Evolutionary conservation across 108 stramenopile species (phyloP).

Genomic region (Poteriospumella lacustris): DNA sequence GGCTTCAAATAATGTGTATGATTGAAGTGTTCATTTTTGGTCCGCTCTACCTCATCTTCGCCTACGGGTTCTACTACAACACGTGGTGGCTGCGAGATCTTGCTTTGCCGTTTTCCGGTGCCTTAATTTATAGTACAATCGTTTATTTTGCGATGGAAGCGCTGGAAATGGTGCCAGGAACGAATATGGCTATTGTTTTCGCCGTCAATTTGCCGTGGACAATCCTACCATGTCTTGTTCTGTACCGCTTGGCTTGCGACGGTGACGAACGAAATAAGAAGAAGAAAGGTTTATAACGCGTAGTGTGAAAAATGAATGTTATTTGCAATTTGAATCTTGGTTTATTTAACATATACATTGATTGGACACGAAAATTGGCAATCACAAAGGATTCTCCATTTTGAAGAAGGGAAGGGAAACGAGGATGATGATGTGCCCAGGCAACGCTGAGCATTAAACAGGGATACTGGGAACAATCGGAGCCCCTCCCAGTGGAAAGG

Average conservation of each 20-base stretch:
- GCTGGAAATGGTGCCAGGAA: not conserved
- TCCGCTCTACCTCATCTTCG: not conserved
- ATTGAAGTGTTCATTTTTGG: constrained; percentile 20
- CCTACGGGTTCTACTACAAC: not conserved
- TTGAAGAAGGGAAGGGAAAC: too few species aligned
- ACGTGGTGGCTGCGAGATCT: not conserved
- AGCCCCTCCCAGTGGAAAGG: too few species aligned
- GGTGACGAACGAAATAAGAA: too few species aligned
- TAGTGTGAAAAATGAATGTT: too few species aligned
- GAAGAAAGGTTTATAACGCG: too few species aligned
- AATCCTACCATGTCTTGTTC: not conserved
- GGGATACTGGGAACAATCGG: too few species aligned
- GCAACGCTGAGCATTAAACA: too few species aligned
- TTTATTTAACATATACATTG: too few species aligned
- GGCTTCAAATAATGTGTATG: not conserved
- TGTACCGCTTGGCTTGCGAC: not conserved
- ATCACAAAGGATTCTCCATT: too few species aligned
- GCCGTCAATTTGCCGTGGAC: constrained; percentile 15
- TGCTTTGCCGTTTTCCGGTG: constrained; percentile 19
- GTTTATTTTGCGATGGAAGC: constrained; percentile 23
- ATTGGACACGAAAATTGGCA: too few species aligned
- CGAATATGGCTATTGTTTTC: not conserved
- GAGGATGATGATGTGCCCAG: too few species aligned
- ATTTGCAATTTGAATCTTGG: too few species aligned
- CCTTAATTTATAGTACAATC: constrained; percentile 19